phyloP scores from a whole-genome alignment of 2,329 filamentous ascomycete genomes.

The Didymella glomerata region DNA sequence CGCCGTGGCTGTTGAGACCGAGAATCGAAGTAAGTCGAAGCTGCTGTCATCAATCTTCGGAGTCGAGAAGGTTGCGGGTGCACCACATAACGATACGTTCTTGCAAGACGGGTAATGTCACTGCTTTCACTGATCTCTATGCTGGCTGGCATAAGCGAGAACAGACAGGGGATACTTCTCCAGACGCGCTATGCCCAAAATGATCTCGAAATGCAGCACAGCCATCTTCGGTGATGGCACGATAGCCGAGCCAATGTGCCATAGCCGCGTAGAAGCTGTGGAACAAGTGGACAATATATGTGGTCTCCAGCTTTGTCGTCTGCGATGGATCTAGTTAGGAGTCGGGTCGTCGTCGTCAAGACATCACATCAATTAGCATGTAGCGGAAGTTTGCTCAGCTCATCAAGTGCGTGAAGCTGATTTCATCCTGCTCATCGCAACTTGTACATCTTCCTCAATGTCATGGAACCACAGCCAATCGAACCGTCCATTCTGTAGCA shows the following conservation, averaged over 20 bases:
- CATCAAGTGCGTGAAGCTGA: not conserved
- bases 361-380: not conserved
- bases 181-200: not conserved
- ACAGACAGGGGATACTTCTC: not conserved
- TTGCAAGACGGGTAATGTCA: not conserved
- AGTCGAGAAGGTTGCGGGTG: not conserved
- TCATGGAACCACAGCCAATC: conserved; percentile 17
- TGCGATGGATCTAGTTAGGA: not conserved
- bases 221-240: not conserved
- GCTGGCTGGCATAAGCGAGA: not conserved
- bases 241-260: not conserved
- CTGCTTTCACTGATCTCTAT: not conserved
- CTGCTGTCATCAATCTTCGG: no score
- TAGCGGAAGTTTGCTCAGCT: not conserved
- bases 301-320: not conserved
- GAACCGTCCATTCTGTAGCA: conserved; percentile 5
- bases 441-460: conserved; percentile 1
- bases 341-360: not conserved
- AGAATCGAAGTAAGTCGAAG: no score
- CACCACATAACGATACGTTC: not conserved
- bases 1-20: no score
- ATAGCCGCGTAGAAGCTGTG: not conserved
- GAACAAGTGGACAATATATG: not conserved
- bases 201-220: not conserved
- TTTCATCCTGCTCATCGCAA: not conserved